Percentiles rank a stretch among this genome's conserved stretches.
Evolutionary conservation across 2,329 filamentous ascomycete species (phyloP).

Genomic region (Thelonectria olida): DNA sequence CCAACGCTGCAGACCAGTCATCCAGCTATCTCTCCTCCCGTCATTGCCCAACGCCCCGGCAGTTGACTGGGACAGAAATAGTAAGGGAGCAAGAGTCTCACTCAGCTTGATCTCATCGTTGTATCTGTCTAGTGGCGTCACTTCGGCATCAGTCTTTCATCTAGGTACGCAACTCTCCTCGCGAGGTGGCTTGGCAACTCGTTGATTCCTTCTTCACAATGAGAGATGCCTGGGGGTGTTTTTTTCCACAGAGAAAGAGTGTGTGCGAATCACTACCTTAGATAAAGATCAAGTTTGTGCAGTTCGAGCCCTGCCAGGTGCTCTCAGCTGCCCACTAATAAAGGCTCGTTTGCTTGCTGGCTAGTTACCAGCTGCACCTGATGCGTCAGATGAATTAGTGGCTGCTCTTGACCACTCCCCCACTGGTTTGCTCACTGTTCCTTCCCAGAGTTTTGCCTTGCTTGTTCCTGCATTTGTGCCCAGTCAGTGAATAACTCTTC

Average conservation of each 20-base stretch:
- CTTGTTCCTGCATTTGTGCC: conserved; percentile 31
- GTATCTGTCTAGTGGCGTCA: too few relatives aligned
- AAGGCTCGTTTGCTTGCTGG: conserved; percentile 17
- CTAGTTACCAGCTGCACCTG: conserved; percentile 23
- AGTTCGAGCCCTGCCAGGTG: not conserved
- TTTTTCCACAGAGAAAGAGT: not conserved
- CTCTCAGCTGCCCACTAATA: not conserved
- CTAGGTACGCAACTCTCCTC: too few relatives aligned
- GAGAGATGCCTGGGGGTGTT: too few relatives aligned
- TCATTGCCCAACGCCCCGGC: not conserved
- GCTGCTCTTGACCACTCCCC: conserved; percentile 27
- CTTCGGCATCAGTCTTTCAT: too few relatives aligned
- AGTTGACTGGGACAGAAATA: not conserved
- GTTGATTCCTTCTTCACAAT: too few relatives aligned
- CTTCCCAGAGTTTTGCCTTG: conserved; percentile 33
- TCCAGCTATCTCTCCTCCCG: not conserved
- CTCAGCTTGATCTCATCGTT: not conserved
- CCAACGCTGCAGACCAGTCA: too few relatives aligned
- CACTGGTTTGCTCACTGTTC: conserved; percentile 27
- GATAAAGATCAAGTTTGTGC: not conserved
- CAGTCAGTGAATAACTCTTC: conserved; percentile 42
- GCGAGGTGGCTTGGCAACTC: too few relatives aligned
- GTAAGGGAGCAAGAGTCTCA: not conserved
- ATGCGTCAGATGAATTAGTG: conserved; percentile 9
- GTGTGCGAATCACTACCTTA: not conserved